Conservation (phyloP, 371 early-diverging fungal species). For the Mucor indicus region DNA sequence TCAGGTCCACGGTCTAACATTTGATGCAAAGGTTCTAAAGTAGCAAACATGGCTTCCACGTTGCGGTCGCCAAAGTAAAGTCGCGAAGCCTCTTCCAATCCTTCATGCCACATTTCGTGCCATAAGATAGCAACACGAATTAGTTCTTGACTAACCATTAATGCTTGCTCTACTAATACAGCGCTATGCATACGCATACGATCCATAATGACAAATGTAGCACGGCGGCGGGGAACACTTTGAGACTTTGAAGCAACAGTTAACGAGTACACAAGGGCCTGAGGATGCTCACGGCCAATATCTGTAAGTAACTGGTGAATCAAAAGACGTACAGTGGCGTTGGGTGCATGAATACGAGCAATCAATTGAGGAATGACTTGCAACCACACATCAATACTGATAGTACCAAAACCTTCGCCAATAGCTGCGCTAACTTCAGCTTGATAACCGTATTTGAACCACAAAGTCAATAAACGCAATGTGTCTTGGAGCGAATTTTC, state of each 20-base stretch:
- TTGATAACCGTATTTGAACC: constrained; percentile 95
- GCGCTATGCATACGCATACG: constrained; percentile 87
- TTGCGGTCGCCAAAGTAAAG: constrained; percentile 87
- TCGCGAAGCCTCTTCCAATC: constrained; percentile 89
- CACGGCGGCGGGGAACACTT: constrained; percentile 69
- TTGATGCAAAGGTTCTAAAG: constrained; percentile 86
- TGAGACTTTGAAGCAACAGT: constrained; percentile 96
- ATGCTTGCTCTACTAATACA: constrained; percentile 88
- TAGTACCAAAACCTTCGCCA: constrained; percentile 84
- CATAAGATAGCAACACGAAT: constrained; percentile 95
- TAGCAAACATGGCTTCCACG: constrained; percentile 89
- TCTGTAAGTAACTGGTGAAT: constrained; percentile 90
- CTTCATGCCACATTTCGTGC: constrained; percentile 99
- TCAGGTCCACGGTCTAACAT: constrained; percentile 92
- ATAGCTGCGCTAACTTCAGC: constrained; percentile 87
- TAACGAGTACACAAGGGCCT: constrained; percentile 94
- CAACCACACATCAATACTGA: constrained; percentile 95
- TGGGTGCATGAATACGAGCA: constrained; percentile 91
- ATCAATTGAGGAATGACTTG: constrained; percentile 98
- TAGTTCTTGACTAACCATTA: constrained; percentile 94
- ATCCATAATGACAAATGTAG: constrained; percentile 90
- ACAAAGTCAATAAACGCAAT: constrained; percentile 88
- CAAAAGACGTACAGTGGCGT: constrained; percentile 78
- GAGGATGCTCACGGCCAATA: constrained; percentile 95
- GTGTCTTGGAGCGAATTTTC: constrained; percentile 96